Percentiles rank a stretch among this genome's conserved stretches.
Evolutionary conservation across 805 yeast species (phyloP).

Genomic region (Saccharomyces mikatae): DNA sequence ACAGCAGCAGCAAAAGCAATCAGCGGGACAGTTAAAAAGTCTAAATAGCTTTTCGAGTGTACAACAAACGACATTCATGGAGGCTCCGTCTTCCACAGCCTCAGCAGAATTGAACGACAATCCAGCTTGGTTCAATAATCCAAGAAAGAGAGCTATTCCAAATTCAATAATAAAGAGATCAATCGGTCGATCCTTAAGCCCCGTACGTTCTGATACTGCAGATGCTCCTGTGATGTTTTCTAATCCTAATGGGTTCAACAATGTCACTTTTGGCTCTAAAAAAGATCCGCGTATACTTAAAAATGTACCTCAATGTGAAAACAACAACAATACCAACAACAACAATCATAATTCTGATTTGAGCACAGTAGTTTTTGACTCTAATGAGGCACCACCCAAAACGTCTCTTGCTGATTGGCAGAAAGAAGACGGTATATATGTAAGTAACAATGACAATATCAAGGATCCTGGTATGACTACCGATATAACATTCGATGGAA

Average conservation of each 20-base stretch:
- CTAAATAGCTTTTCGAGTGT: slow-evolving; percentile 1
- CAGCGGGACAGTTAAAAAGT: background rate
- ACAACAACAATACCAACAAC: slow-evolving; percentile 13
- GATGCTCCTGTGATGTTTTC: background rate
- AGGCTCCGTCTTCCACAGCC: slow-evolving; percentile 3
- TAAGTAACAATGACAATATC: background rate
- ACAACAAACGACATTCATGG: background rate
- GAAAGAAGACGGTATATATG: slow-evolving; percentile 32
- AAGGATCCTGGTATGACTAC: slow-evolving; percentile 1
- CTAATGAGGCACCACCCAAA: slow-evolving; percentile 37
- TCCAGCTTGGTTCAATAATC: slow-evolving; percentile 35
- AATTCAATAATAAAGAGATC: slow-evolving; percentile 39
- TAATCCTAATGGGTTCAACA: slow-evolving; percentile 27
- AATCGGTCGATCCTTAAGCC: slow-evolving; percentile 2
- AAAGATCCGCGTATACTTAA: slow-evolving; percentile 14
- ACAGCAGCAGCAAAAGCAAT: slow-evolving; percentile 11
- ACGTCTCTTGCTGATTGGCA: slow-evolving; percentile 36
- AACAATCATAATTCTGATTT: slow-evolving; percentile 4
- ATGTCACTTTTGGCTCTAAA: slow-evolving; percentile 34
- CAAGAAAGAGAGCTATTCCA: slow-evolving; percentile 42
- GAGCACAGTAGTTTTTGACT: slow-evolving; percentile 22
- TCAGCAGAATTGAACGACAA: slow-evolving; percentile 8
- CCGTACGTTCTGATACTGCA: slow-evolving; percentile 5
- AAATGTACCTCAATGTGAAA: slow-evolving; percentile 1
- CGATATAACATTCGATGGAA: background rate